A percentile compares a stretch with the other conserved stretches of the same genome.
Evolutionary conservation across 345 rosid species (phyloP).

Genomic region (Xanthoceras sorbifolium): DNA sequence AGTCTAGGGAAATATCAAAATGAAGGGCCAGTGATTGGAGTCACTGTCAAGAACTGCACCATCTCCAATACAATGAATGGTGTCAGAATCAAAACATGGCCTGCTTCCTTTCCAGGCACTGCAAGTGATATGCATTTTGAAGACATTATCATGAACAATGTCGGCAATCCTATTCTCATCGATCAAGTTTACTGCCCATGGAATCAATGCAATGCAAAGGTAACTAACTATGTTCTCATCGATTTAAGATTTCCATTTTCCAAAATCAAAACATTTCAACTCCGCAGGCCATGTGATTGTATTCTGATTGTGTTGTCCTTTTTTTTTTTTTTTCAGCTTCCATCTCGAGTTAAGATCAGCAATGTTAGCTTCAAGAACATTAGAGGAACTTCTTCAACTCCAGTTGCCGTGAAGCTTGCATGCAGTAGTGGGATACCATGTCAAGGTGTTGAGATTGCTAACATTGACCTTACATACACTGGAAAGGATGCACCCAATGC

Average conservation of each 20-base stretch:
- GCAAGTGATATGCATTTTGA: not conserved
- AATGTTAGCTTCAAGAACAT: slow-evolving; percentile 15
- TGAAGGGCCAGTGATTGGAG: not conserved
- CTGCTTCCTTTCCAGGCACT: not conserved
- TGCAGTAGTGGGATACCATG: not conserved
- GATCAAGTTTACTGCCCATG: slow-evolving; percentile 19
- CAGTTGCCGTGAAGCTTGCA: not conserved
- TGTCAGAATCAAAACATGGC: not conserved
- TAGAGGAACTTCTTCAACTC: slow-evolving; percentile 10
- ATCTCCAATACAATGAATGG: not conserved
- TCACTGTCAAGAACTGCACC: not conserved
- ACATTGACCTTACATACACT: slow-evolving; percentile 11
- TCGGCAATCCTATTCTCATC: slow-evolving; percentile 12
- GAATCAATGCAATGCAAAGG: not conserved
- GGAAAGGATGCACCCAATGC: not conserved
- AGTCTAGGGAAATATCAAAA: not conserved
- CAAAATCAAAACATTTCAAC: too few species aligned
- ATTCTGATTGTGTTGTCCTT: not conserved
- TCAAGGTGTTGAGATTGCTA: not conserved
- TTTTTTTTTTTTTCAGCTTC: not conserved
- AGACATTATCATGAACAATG: not conserved
- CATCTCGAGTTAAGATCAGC: slow-evolving; percentile 1
- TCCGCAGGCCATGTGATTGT: not conserved
- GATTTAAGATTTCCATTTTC: not conserved
- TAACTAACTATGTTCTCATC: not conserved